Percentiles rank a stretch among this genome's conserved stretches.
Conservation (phyloP, 768 basidiomycete genomes). For the Fomitopsis pulvina region DNA sequence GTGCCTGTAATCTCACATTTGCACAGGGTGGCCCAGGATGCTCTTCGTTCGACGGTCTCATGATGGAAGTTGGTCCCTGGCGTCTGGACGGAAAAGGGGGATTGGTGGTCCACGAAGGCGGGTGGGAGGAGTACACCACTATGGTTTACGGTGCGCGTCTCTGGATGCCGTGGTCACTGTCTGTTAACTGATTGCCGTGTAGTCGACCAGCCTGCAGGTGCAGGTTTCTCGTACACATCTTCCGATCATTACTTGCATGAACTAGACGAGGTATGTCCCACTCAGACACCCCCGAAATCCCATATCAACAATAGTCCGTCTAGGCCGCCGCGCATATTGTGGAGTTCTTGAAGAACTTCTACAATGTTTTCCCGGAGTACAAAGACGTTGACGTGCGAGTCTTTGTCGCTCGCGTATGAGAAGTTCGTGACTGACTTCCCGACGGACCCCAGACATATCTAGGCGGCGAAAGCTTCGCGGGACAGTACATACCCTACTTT, state of each 20-base stretch:
- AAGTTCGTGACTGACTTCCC: neutral
- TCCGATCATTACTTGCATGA: slow-evolving; percentile 83
- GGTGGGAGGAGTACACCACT: slow-evolving; percentile 97
- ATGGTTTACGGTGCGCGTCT: slow-evolving; percentile 78
- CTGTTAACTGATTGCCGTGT: neutral
- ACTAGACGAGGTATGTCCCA: slow-evolving; percentile 49
- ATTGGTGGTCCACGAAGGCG: slow-evolving; percentile 71
- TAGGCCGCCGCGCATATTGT: slow-evolving; percentile 76
- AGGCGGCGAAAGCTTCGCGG: slow-evolving; percentile 94
- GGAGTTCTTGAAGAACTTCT: slow-evolving; percentile 84
- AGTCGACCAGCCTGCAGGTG: slow-evolving; percentile 99
- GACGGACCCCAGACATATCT: slow-evolving; percentile 88
- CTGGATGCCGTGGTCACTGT: neutral
- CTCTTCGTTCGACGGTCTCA: slow-evolving; percentile 92
- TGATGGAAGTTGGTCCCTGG: slow-evolving; percentile 99
- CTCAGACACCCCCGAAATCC: neutral
- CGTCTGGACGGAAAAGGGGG: slow-evolving; percentile 66
- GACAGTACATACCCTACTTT: slow-evolving; percentile 96
- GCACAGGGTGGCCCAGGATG: slow-evolving; percentile 91
- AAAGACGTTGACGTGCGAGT: slow-evolving; percentile 65
- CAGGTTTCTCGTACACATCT: slow-evolving; percentile 86
- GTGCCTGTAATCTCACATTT: neutral
- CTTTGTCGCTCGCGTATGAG: neutral
- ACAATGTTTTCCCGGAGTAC: slow-evolving; percentile 88
- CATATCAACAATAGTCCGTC: neutral